Conservation (phyloP, 2,329 filamentous ascomycete genomes). For the Pseudocercospora vitis region DNA sequence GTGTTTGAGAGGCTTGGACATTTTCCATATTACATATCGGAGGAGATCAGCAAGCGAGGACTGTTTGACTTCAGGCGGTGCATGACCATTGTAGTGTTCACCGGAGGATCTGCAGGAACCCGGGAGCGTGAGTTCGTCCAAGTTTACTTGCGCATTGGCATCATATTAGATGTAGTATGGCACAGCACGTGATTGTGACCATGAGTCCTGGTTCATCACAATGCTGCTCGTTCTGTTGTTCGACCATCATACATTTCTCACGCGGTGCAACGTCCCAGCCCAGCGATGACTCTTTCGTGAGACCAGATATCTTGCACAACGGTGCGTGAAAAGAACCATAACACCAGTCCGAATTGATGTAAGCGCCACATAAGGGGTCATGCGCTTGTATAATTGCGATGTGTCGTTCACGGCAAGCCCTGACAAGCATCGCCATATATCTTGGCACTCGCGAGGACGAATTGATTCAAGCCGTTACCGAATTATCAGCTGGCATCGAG, state of each 20-base stretch:
- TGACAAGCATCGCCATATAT: constrained; percentile 1
- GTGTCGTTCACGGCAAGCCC: neutral
- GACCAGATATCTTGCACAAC: too few species aligned
- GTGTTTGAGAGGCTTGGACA: constrained; percentile 1
- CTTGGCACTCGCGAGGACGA: too few species aligned
- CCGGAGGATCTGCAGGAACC: constrained; percentile 2
- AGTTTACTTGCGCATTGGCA: neutral
- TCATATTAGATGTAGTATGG: neutral
- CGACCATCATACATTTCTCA: constrained; percentile 1
- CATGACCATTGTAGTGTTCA: neutral
- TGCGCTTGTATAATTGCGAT: neutral
- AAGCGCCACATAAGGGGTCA: too few species aligned
- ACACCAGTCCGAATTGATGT: too few species aligned
- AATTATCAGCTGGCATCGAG: too few species aligned
- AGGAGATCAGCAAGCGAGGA: neutral
- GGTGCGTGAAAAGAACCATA: too few species aligned
- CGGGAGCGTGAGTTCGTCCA: neutral
- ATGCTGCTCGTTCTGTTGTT: neutral
- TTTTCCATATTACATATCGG: neutral
- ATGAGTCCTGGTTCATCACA: neutral
- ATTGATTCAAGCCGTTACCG: too few species aligned
- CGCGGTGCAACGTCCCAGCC: neutral
- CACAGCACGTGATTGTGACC: neutral
- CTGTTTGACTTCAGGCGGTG: neutral
- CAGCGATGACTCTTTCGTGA: too few species aligned